These are phyloP conservation scores for Geotrichum aggregatum DNA, from an alignment of 1,139 yeast species.

Conservation along the genomic window DNA sequence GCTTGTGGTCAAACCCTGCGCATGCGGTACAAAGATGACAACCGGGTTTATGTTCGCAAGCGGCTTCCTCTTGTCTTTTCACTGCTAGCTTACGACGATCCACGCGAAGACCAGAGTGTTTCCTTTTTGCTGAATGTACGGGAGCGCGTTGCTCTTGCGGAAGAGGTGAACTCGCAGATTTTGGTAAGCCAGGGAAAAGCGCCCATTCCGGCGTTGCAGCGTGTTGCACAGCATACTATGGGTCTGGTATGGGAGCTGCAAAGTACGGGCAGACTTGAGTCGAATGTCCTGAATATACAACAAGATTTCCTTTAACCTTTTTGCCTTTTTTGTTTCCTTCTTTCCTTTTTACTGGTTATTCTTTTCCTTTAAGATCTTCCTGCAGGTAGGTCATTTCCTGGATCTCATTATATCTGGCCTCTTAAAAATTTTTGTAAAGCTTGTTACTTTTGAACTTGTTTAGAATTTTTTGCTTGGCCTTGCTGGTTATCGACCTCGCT, in stretches of 20 bases:
- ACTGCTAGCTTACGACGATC: conserved; percentile 52
- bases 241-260: conserved; percentile 37
- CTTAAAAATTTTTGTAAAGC: too few species aligned
- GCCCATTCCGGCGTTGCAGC: conserved; percentile 40
- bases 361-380: too few species aligned
- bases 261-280: conserved; percentile 33
- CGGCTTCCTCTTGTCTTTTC: conserved; percentile 46
- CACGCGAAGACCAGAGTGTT: conserved; percentile 38
- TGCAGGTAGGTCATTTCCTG: too few species aligned
- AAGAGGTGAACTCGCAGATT: conserved; percentile 45
- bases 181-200: conserved; percentile 45
- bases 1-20: conserved; percentile 49
- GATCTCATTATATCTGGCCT: too few species aligned
- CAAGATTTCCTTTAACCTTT: conserved; percentile 35
- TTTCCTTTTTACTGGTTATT: not conserved
- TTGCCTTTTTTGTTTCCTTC: not conserved
- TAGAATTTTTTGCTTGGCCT: too few species aligned
- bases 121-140: conserved; percentile 40
- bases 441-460: too few species aligned
- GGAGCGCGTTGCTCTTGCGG: conserved; percentile 42
- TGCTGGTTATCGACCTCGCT: too few species aligned
- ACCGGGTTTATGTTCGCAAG: conserved; percentile 34
- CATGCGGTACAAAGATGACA: conserved; percentile 37
- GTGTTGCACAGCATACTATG: conserved; percentile 39
- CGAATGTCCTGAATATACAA: conserved; percentile 39